Conservation (phyloP, 768 basidiomycete genomes). For the Tulasnella sp. region DNA sequence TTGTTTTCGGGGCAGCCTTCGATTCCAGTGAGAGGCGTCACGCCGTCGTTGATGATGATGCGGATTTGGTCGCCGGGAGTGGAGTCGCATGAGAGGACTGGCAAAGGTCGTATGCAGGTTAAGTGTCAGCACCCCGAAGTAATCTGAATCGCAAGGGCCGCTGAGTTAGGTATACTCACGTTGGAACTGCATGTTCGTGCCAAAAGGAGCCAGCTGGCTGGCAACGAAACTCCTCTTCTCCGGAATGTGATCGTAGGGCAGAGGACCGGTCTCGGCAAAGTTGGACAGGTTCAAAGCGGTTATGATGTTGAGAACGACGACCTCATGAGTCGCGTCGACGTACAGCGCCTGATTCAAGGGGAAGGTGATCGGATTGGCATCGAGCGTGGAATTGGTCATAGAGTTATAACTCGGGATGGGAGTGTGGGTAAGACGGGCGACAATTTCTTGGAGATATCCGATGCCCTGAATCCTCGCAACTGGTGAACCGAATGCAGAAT, state of each 20-base stretch:
- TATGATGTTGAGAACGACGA: constrained; percentile 82
- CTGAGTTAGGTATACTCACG: no score
- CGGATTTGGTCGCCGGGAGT: background rate
- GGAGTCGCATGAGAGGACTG: background rate
- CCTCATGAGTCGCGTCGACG: constrained; percentile 61
- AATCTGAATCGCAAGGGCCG: no score
- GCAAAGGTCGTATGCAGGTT: background rate
- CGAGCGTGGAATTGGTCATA: constrained; percentile 43
- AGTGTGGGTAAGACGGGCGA: constrained; percentile 64
- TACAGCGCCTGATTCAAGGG: constrained; percentile 40
- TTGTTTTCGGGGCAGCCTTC: no score
- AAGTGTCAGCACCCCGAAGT: no score
- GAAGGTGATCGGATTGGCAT: constrained; percentile 38
- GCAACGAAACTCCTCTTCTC: constrained; percentile 40
- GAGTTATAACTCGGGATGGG: constrained; percentile 37
- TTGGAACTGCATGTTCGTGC: constrained; percentile 32
- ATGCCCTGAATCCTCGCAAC: constrained; percentile 71
- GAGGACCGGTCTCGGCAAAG: constrained; percentile 67
- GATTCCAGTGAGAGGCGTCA: constrained; percentile 1
- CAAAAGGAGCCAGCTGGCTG: constrained; percentile 43
- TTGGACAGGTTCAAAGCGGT: constrained; percentile 80
- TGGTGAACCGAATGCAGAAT: constrained; percentile 77
- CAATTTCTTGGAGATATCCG: constrained; percentile 79
- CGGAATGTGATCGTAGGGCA: constrained; percentile 70
- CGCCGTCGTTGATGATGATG: no score